Evolutionary conservation across 257 asterid species (phyloP).

Genomic region (Gentiana straminea): DNA sequence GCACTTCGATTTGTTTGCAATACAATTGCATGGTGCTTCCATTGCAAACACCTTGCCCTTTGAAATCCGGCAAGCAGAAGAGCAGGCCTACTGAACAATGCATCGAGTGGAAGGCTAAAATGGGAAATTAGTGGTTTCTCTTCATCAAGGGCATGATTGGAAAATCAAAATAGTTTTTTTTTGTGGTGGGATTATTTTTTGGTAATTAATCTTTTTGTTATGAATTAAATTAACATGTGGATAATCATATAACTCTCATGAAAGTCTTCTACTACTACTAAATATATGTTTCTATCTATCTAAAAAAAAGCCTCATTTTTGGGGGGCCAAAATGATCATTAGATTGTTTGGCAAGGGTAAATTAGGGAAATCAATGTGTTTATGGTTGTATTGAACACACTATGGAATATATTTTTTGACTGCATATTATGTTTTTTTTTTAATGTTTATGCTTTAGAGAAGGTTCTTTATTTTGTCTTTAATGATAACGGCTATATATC

Average conservation of each 20-base stretch:
- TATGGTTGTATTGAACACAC: too few relatives aligned
- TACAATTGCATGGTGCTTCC: conserved; percentile 91
- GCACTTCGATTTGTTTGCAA: conserved; percentile 75
- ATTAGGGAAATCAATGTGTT: not conserved
- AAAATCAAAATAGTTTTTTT: not conserved
- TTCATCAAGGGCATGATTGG: conserved; percentile 16
- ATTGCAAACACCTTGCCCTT: conserved; percentile 71
- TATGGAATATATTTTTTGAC: too few relatives aligned
- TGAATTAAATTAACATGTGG: conserved; percentile 13
- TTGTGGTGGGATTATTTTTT: not conserved
- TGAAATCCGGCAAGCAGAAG: conserved; percentile 75
- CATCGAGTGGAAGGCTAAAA: conserved; percentile 52
- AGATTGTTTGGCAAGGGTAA: too few relatives aligned
- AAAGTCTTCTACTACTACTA: too few relatives aligned
- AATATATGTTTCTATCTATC: too few relatives aligned
- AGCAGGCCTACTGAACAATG: conserved; percentile 85
- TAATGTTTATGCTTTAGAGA: not conserved
- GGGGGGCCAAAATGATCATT: too few relatives aligned
- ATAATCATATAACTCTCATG: conserved; percentile 5
- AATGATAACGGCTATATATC: conserved; percentile 13
- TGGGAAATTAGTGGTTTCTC: conserved; percentile 15
- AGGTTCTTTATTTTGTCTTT: conserved; percentile 8
- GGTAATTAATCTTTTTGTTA: conserved; percentile 10
- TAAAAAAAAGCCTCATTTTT: too few relatives aligned
- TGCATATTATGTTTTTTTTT: not conserved